Percentiles rank a stretch among this genome's conserved stretches.
These are phyloP conservation scores for Papiliotrema terrestris DNA, from an alignment of 1,284 basidiomycete genomes.

Conservation along the genomic window DNA sequence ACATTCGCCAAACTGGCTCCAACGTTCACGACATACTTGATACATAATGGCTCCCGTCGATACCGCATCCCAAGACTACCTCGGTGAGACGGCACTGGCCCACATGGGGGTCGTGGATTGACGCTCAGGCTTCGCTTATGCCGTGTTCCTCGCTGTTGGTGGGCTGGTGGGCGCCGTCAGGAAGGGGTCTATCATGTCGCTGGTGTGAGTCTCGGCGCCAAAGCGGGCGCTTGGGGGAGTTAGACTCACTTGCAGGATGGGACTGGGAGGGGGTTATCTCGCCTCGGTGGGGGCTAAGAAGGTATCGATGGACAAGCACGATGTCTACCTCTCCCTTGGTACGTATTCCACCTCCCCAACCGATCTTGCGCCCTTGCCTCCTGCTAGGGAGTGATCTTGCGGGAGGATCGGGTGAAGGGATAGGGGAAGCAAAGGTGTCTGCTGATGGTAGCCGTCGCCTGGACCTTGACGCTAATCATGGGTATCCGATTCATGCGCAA, in stretches of 20 bases:
- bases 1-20: too few species aligned
- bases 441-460: not conserved
- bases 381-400: too few species aligned
- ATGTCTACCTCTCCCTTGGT: not conserved
- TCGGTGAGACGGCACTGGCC: not conserved
- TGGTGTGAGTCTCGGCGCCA: conserved; percentile 21
- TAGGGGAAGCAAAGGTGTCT: not conserved
- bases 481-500: not conserved
- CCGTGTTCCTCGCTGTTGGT: conserved; percentile 29
- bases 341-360: not conserved
- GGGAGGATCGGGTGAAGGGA: too few species aligned
- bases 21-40: too few species aligned
- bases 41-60: not conserved
- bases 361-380: not conserved
- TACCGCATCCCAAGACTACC: not conserved
- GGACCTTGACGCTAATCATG: not conserved
- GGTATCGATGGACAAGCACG: not conserved
- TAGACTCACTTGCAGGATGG: not conserved
- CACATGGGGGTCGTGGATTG: not conserved
- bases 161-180: conserved; percentile 36
- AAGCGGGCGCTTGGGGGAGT: not conserved
- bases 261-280: not conserved
- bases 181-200: conserved; percentile 37
- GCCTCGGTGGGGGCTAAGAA: not conserved
- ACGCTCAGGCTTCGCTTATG: conserved; percentile 33